Evolutionary conservation across 1,284 basidiomycete species (phyloP).

Genomic region (Lentinula novae-zelandiae): DNA sequence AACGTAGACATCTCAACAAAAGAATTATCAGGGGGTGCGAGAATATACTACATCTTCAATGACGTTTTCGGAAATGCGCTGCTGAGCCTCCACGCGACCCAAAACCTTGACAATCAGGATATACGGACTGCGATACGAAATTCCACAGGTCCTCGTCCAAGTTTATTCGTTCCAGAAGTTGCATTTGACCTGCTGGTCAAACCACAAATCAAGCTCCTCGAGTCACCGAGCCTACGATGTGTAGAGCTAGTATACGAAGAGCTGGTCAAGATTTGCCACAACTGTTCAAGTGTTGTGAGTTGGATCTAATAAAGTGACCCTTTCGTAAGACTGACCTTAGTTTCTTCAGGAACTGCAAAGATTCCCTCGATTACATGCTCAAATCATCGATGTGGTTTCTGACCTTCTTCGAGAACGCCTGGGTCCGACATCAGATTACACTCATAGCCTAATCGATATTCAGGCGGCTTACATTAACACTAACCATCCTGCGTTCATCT

Average conservation of each 20-base stretch:
- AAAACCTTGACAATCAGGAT: constrained; percentile 90
- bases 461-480: constrained; percentile 99
- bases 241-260: constrained; percentile 99
- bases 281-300: constrained; percentile 84
- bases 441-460: constrained; percentile 93
- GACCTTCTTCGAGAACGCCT: constrained; percentile 94
- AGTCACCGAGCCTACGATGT: constrained; percentile 90
- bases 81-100: constrained; percentile 85
- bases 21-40: constrained; percentile 95
- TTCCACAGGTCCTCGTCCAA: constrained; percentile 95
- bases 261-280: constrained; percentile 99
- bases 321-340: background rate
- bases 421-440: constrained; percentile 95
- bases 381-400: constrained; percentile 96
- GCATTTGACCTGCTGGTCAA: constrained; percentile 98
- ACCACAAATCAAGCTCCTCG: constrained; percentile 96
- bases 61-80: constrained; percentile 96
- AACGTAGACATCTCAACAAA: constrained; percentile 97
- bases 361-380: constrained; percentile 91
- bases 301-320: constrained; percentile 10
- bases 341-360: constrained; percentile 84
- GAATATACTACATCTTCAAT: constrained; percentile 99
- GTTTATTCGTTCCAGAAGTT: constrained; percentile 94
- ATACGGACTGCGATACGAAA: constrained; percentile 98
- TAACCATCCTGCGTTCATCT: constrained; percentile 89